A percentile compares a stretch with the other conserved stretches of the same genome.
Conservation (phyloP, 495 filamentous ascomycete genomes). For the Tuber magnatum region DNA sequence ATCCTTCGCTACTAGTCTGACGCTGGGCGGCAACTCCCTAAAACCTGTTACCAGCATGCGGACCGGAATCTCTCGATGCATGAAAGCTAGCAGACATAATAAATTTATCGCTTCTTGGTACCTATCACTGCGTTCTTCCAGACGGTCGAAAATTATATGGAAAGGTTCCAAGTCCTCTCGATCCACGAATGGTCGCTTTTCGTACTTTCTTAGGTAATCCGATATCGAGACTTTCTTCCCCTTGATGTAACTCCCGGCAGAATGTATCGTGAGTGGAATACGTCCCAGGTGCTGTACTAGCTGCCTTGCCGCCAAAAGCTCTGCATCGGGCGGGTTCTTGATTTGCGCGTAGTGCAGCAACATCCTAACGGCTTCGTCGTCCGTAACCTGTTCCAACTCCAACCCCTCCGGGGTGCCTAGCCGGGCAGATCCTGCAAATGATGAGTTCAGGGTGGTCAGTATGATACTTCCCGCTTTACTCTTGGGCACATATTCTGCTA, state of each 20-base stretch:
- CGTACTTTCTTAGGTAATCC: constrained; percentile 62
- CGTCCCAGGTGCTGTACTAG: constrained; percentile 63
- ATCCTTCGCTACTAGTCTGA: constrained; percentile 22
- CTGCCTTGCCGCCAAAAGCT: constrained; percentile 55
- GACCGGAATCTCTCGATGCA: constrained; percentile 66
- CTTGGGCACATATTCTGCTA: constrained; percentile 64
- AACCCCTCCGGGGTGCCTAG: constrained; percentile 45
- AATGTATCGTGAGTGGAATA: constrained; percentile 71
- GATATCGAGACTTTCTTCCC: constrained; percentile 63
- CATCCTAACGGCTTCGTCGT: constrained; percentile 55
- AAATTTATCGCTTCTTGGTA: constrained; percentile 58
- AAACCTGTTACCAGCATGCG: constrained; percentile 58
- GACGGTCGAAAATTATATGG: constrained; percentile 61
- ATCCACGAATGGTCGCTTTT: constrained; percentile 60
- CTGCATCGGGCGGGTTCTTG: constrained; percentile 49
- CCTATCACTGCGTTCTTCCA: constrained; percentile 52
- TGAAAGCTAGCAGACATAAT: constrained; percentile 67
- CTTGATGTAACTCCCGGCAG: constrained; percentile 66
- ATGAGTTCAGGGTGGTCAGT: constrained; percentile 73
- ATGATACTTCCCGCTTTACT: constrained; percentile 63
- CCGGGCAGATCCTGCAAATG: constrained; percentile 56
- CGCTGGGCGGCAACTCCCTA: constrained; percentile 11
- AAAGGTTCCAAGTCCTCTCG: constrained; percentile 54
- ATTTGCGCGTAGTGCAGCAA: constrained; percentile 53
- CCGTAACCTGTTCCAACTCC: constrained; percentile 48